Conservation (phyloP, 208 protist genomes). For the Leishmania major region DNA sequence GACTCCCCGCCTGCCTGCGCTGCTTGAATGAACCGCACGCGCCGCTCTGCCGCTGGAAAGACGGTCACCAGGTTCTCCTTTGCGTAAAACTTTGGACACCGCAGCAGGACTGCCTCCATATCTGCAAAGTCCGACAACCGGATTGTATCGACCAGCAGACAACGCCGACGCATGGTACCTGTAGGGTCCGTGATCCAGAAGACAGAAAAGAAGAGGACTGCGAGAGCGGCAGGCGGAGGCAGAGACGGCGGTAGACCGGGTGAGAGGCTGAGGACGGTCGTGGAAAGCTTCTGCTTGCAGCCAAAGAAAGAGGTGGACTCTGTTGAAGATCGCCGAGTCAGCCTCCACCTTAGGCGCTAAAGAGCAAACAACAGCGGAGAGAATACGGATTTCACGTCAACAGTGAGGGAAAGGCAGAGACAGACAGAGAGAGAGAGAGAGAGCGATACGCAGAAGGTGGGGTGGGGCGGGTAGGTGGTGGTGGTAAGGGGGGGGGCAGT, state of each 20-base stretch:
- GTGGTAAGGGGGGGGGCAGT: background rate
- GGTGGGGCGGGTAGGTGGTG: too few species aligned
- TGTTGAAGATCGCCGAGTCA: background rate
- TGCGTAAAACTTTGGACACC: conserved; percentile 39
- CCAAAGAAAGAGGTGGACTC: background rate
- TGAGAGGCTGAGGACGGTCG: too few species aligned
- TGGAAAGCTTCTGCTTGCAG: background rate
- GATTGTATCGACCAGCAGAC: conserved; percentile 15
- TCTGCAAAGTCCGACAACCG: conserved; percentile 7
- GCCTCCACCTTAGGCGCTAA: background rate
- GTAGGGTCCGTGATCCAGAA: background rate
- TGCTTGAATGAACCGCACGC: background rate
- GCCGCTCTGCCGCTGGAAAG: conserved; percentile 32
- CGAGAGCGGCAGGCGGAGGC: background rate
- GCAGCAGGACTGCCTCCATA: conserved; percentile 44
- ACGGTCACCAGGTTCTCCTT: conserved; percentile 45
- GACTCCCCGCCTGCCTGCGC: background rate
- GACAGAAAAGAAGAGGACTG: conserved; percentile 4
- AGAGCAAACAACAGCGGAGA: background rate
- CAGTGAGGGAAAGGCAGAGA: background rate
- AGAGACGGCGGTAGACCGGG: background rate
- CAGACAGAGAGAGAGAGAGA: too few species aligned
- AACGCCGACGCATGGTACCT: conserved; percentile 16
- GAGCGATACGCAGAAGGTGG: background rate
- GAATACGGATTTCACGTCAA: background rate